Evolutionary conservation across 1,139 yeast species (phyloP).

Genomic region (Pneumocystis jirovecii): DNA sequence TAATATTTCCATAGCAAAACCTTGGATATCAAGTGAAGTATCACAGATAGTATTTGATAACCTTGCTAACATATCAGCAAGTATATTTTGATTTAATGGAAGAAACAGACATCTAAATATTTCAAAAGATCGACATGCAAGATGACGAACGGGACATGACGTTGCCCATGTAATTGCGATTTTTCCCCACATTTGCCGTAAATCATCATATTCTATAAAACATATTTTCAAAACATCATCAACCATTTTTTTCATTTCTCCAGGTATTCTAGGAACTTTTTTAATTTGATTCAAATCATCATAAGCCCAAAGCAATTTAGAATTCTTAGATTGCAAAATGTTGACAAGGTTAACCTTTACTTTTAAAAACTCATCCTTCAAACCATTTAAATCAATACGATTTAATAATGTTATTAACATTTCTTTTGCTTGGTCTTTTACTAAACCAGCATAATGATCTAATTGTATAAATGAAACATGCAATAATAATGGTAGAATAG

Average conservation of each 20-base stretch:
- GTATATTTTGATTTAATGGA: conserved; percentile 71
- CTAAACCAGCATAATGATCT: conserved; percentile 73
- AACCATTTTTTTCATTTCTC: conserved; percentile 67
- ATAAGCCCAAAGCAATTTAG: conserved; percentile 58
- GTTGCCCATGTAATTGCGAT: conserved; percentile 89
- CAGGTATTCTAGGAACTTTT: conserved; percentile 75
- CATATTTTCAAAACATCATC: conserved; percentile 50
- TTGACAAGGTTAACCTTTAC: conserved; percentile 43
- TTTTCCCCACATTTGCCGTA: conserved; percentile 73
- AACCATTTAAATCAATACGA: conserved; percentile 28
- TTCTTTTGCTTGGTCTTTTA: conserved; percentile 72
- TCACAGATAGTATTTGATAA: conserved; percentile 88
- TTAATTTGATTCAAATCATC: conserved; percentile 70
- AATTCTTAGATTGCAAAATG: conserved; percentile 28
- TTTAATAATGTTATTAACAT: conserved; percentile 61
- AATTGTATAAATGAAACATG: conserved; percentile 66
- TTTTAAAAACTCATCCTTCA: conserved; percentile 32
- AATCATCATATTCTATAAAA: conserved; percentile 29
- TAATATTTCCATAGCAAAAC: conserved; percentile 90
- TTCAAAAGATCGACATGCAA: conserved; percentile 93
- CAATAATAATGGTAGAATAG: conserved; percentile 56
- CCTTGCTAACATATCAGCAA: conserved; percentile 86
- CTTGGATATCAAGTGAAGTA: conserved; percentile 77
- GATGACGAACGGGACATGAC: conserved; percentile 89
- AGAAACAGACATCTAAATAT: conserved; percentile 68